Evolutionary conservation across 345 rosid genomes (phyloP).

Genomic region (Eutrema japonicum): DNA sequence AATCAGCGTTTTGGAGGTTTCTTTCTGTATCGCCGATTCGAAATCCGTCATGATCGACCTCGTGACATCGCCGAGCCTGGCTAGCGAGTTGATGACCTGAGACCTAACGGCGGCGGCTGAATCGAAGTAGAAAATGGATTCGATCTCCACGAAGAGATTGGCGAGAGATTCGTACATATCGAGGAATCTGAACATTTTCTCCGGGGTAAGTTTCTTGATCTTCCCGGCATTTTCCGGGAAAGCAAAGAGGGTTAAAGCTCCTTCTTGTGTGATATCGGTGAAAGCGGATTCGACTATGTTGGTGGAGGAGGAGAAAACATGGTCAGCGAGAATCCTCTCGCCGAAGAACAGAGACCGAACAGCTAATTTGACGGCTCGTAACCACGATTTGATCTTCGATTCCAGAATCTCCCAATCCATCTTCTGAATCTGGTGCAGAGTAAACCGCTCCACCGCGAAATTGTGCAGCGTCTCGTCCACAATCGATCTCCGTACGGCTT

Average conservation of each 20-base stretch:
- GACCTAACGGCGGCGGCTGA: constrained; percentile 53
- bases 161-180: constrained; percentile 76
- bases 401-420: constrained; percentile 76
- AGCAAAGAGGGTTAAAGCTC: constrained; percentile 57
- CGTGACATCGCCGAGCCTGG: constrained; percentile 59
- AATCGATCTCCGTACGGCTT: constrained; percentile 61
- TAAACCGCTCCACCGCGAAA: constrained; percentile 55
- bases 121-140: constrained; percentile 62
- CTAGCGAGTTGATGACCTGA: constrained; percentile 58
- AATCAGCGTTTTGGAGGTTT: constrained; percentile 50
- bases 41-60: constrained; percentile 59
- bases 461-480: constrained; percentile 71
- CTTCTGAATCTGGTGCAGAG: constrained; percentile 56
- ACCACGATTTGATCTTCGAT: constrained; percentile 65
- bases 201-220: constrained; percentile 57
- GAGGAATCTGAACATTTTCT: constrained; percentile 72
- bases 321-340: constrained; percentile 76
- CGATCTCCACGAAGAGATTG: constrained; percentile 60
- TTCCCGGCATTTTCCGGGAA: constrained; percentile 65
- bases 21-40: constrained; percentile 67
- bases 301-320: constrained; percentile 65
- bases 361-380: constrained; percentile 61
- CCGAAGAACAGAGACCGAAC: constrained; percentile 60
- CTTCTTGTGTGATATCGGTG: constrained; percentile 70
- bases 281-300: constrained; percentile 65